Evolutionary conservation across 2,329 filamentous ascomycete genomes (phyloP), one percentile per base, ranked within the genome.

Genomic region (Rutstroemia sp.): DNA sequence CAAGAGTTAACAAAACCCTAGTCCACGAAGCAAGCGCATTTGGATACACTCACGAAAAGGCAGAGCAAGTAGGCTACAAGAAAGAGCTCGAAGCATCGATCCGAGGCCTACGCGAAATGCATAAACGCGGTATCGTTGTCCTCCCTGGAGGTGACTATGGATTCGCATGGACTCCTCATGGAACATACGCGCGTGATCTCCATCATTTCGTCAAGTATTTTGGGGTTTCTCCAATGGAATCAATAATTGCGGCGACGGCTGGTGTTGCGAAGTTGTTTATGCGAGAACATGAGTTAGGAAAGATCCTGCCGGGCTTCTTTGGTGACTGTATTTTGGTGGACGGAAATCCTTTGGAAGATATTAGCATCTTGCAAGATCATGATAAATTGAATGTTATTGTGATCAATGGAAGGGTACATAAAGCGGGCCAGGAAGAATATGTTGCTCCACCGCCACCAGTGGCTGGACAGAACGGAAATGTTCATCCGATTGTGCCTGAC

Each of bases 71-170:
- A 2, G 75, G 74, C 0, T 75, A 76, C 57, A 67, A 69, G 55
- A 71, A 68, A 48, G 75, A 77, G 57, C 67, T 76, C 9, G 68
- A 73, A 5, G 59, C 63, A 2, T 73, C 74, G 0, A 69, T 74
- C 36, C 57, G 60, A 4, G 73, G 65, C 5, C 65, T 76, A 6
- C 63, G 66, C 25, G 74, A 76, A 59, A 77, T 76, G 74, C 73
- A 75, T 59, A 59, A 66, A 7, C 64, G 73, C 40, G 73, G 73
- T 3, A 76, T 76, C 46, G 65, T 67, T 0, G 68, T 77, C 1
- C 66, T 77, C 5, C 75, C 75, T 21, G 72, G 73, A 39, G 73
- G 70, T 30, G 73, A 76, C 57, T 77, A 75, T 46, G 73, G 74
- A 12, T 76, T 76, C 57, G 70, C 73, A 0, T 76, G 72, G 74